Percentiles rank a stretch among this genome's conserved stretches.
phyloP scores from a whole-genome alignment of 768 basidiomycete species.

The Podaxis carcinomalis region DNA sequence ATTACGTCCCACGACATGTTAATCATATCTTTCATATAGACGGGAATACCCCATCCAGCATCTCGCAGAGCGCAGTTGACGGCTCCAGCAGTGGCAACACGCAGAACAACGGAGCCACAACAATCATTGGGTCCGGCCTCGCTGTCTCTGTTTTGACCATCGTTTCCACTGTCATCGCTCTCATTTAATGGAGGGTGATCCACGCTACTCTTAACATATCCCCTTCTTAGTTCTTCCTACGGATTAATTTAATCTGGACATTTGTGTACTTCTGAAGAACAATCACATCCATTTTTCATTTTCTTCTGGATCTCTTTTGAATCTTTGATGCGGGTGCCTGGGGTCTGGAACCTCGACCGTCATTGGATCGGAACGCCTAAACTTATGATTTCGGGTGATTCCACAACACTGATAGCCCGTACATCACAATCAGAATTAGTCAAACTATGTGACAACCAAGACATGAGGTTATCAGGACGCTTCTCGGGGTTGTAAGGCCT shows the following conservation, averaged over 20 bases:
- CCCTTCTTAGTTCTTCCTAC: background rate
- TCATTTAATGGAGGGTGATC: background rate
- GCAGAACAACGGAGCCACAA: background rate
- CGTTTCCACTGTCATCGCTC: slow-evolving; percentile 4
- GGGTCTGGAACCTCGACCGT: background rate
- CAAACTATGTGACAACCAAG: no score
- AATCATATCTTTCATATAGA: slow-evolving; percentile 23
- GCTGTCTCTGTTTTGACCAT: slow-evolving; percentile 7
- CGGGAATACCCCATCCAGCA: slow-evolving; percentile 31
- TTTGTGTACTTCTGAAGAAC: background rate
- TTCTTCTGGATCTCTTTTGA: background rate
- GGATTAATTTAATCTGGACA: background rate
- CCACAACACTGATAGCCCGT: no score
- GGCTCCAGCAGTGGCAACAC: background rate
- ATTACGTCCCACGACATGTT: background rate
- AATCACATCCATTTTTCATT: background rate
- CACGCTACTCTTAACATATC: background rate
- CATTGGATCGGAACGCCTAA: no score
- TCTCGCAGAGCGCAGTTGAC: slow-evolving; percentile 27
- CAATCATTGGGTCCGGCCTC: slow-evolving; percentile 5
- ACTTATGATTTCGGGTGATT: no score
- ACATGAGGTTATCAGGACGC: background rate
- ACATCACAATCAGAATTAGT: no score
- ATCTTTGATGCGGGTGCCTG: background rate
- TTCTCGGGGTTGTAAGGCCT: background rate